Percentiles rank a stretch among this genome's conserved stretches.
Conservation (phyloP, 805 yeast genomes). For the Phaffomyces thermotolerans region DNA sequence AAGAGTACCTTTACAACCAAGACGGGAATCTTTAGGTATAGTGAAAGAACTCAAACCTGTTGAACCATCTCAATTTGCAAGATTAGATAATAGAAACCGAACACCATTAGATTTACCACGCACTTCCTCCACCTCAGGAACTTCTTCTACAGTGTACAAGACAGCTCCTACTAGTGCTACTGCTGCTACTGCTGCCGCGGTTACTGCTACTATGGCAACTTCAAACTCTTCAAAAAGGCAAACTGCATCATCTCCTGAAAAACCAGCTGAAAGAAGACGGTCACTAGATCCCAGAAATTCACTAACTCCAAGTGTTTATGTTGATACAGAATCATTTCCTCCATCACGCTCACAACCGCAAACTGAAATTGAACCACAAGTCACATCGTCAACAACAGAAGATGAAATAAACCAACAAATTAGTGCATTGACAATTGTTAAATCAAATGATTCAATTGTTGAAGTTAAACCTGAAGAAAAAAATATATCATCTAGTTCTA, state of each 20-base stretch:
- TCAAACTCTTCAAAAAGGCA: neutral
- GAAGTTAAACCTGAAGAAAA: neutral
- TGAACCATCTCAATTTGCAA: neutral
- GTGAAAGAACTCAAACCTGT: neutral
- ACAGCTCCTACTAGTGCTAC: neutral
- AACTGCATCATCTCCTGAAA: neutral
- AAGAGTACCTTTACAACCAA: neutral
- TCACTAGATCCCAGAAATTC: constrained; percentile 7
- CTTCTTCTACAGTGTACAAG: neutral
- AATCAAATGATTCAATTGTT: neutral
- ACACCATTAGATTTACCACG: neutral
- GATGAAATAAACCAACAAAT: neutral
- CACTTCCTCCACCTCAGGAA: neutral
- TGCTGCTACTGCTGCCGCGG: neutral
- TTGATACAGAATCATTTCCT: neutral
- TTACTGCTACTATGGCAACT: neutral
- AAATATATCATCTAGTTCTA: neutral
- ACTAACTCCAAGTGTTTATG: neutral
- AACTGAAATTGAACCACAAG: neutral
- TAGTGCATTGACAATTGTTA: neutral
- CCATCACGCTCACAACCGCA: neutral
- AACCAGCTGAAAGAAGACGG: neutral
- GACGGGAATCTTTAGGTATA: constrained; percentile 2
- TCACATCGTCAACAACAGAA: neutral
- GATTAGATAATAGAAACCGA: neutral